Percentiles rank a stretch among this genome's conserved stretches.
phyloP scores from a whole-genome alignment of 2,329 filamentous ascomycete species.

The Cordyceps javanica region DNA sequence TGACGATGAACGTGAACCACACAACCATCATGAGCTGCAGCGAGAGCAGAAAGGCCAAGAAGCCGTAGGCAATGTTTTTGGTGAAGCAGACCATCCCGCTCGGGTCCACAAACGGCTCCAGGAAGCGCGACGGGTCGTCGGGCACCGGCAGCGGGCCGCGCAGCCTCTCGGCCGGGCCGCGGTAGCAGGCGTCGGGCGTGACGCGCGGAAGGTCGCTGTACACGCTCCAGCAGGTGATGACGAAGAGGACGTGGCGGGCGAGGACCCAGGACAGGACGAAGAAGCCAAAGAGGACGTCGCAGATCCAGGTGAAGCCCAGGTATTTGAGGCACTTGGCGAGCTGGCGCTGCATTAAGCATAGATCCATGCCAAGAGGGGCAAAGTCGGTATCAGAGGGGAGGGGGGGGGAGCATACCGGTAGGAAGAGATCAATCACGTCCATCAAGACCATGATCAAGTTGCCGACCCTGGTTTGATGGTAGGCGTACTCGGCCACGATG shows the following conservation, averaged over 20 bases:
- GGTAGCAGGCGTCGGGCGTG: conserved; percentile 68
- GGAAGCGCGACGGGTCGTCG: conserved; percentile 51
- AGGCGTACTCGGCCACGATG: conserved; percentile 75
- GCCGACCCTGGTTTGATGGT: conserved; percentile 80
- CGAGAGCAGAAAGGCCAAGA: conserved; percentile 68
- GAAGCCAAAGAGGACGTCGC: conserved; percentile 75
- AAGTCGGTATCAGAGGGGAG: no score
- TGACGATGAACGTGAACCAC: conserved; percentile 86
- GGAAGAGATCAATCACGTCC: conserved; percentile 84
- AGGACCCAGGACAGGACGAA: conserved; percentile 83
- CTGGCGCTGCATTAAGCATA: no score
- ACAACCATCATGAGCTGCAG: conserved; percentile 74
- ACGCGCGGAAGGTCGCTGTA: conserved; percentile 58
- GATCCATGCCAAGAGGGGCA: no score
- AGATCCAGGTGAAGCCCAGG: conserved; percentile 64
- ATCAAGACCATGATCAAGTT: conserved; percentile 86
- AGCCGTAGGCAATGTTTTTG: conserved; percentile 63
- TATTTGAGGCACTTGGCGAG: conserved; percentile 93
- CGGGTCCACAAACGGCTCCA: conserved; percentile 67
- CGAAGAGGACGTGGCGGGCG: conserved; percentile 74
- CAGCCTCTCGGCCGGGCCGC: conserved; percentile 47
- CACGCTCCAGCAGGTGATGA: conserved; percentile 75
- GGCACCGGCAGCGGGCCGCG: conserved; percentile 43
- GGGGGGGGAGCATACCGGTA: conserved; percentile 71
- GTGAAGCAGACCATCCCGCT: conserved; percentile 79